phyloP scores from a whole-genome alignment of 2,329 filamentous ascomycete species.

The Amphichorda felina region DNA sequence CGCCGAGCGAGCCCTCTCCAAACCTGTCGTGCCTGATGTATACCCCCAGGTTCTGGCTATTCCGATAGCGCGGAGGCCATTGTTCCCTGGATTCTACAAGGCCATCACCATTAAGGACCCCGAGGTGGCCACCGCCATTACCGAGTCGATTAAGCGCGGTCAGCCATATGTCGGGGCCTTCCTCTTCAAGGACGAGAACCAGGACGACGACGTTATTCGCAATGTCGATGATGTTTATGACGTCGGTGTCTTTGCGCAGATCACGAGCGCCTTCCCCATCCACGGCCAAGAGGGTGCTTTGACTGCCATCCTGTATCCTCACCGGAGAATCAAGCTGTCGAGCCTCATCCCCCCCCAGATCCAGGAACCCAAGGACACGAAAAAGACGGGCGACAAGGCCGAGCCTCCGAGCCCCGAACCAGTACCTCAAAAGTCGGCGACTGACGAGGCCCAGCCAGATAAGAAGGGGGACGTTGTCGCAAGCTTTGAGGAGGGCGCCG shows the following conservation, averaged over 20 bases:
- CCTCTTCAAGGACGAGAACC: slow-evolving; percentile 90
- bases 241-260: slow-evolving; percentile 92
- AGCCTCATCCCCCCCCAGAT: slow-evolving; percentile 57
- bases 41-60: slow-evolving; percentile 98
- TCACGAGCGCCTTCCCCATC: slow-evolving; percentile 90
- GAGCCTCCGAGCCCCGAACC: slow-evolving; percentile 42
- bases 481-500: slow-evolving; percentile 79
- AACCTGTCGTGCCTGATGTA: slow-evolving; percentile 82
- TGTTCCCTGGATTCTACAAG: slow-evolving; percentile 98
- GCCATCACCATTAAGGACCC: slow-evolving; percentile 93
- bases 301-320: slow-evolving; percentile 91
- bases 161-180: slow-evolving; percentile 97
- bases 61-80: slow-evolving; percentile 81
- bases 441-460: slow-evolving; percentile 43
- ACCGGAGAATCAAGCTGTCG: slow-evolving; percentile 85
- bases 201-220: slow-evolving; percentile 88
- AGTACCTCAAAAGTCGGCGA: slow-evolving; percentile 40
- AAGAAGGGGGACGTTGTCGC: slow-evolving; percentile 91
- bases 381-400: slow-evolving; percentile 38
- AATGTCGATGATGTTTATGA: slow-evolving; percentile 87
- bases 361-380: slow-evolving; percentile 29
- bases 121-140: slow-evolving; percentile 81
- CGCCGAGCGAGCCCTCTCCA: slow-evolving; percentile 66
- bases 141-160: slow-evolving; percentile 91
- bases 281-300: slow-evolving; percentile 74